These are phyloP conservation scores for Phaffia australis DNA, from an alignment of 768 basidiomycete genomes.

Conservation along the genomic window DNA sequence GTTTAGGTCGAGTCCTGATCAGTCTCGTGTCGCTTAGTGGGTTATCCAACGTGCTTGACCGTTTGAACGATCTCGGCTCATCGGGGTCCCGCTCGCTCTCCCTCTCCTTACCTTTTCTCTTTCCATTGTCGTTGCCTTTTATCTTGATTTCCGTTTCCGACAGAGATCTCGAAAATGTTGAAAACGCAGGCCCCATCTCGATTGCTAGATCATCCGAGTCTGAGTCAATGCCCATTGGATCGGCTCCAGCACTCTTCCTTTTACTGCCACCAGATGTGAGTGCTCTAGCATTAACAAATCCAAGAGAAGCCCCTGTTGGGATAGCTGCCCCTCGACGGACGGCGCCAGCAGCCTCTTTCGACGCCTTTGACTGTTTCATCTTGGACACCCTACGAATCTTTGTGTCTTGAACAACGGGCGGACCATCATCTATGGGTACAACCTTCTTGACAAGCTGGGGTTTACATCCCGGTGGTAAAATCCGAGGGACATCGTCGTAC, in stretches of 20 bases:
- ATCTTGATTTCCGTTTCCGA: not conserved
- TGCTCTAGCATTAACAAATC: slow-evolving; percentile 31
- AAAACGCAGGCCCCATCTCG: slow-evolving; percentile 10
- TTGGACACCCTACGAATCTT: slow-evolving; percentile 5
- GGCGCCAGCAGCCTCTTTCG: slow-evolving; percentile 9
- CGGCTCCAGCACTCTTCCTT: slow-evolving; percentile 19
- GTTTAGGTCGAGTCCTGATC: too few species aligned
- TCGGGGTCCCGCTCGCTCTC: slow-evolving; percentile 37
- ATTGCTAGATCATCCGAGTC: not conserved
- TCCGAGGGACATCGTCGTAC: slow-evolving; percentile 78
- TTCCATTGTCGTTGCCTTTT: not conserved
- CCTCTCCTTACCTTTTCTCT: slow-evolving; percentile 31
- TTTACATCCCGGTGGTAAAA: slow-evolving; percentile 66
- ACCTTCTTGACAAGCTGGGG: slow-evolving; percentile 67
- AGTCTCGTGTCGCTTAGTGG: too few species aligned
- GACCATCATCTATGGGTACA: slow-evolving; percentile 57
- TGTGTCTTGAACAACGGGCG: slow-evolving; percentile 28
- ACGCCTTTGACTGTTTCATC: slow-evolving; percentile 38
- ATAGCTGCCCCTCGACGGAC: slow-evolving; percentile 32
- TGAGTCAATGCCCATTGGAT: not conserved
- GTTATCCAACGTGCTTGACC: too few species aligned
- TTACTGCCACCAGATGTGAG: slow-evolving; percentile 24
- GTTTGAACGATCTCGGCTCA: not conserved
- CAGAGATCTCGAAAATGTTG: too few species aligned
- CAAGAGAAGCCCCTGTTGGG: slow-evolving; percentile 33